A percentile compares a stretch with the other conserved stretches of the same genome.
phyloP scores from a whole-genome alignment of 1,284 basidiomycete genomes.

The Cutaneotrichosporon sp. region DNA sequence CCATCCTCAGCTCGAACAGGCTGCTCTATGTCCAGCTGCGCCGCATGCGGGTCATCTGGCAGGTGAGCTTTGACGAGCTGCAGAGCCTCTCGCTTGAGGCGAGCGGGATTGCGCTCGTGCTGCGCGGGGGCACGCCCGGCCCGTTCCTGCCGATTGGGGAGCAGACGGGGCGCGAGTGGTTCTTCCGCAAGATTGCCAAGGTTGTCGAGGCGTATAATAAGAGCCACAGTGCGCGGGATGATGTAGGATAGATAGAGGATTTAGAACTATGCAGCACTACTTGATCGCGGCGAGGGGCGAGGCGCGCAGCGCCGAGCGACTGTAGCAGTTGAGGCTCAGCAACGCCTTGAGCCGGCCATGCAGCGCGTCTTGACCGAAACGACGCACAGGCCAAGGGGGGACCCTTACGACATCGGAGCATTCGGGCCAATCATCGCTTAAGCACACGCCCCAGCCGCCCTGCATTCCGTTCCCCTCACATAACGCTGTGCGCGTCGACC shows the following conservation, averaged over 20 bases:
- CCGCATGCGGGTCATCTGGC: slow-evolving; percentile 86
- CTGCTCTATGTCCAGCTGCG: slow-evolving; percentile 85
- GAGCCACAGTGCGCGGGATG: slow-evolving; percentile 37
- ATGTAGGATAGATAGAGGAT: slow-evolving; percentile 12
- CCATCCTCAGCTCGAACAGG: slow-evolving; percentile 75
- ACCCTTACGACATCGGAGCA: too few species aligned
- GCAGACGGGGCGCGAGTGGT: slow-evolving; percentile 59
- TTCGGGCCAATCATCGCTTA: too few species aligned
- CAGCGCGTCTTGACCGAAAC: too few species aligned
- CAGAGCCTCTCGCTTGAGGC: slow-evolving; percentile 86
- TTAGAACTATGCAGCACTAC: not conserved
- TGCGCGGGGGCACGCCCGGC: slow-evolving; percentile 58
- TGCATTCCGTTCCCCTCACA: too few species aligned
- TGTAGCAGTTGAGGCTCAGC: too few species aligned
- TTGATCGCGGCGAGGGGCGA: not conserved
- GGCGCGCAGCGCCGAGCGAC: not conserved
- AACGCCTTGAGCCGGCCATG: too few species aligned
- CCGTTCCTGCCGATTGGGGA: slow-evolving; percentile 61
- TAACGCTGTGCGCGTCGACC: too few species aligned
- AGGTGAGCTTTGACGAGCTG: slow-evolving; percentile 82
- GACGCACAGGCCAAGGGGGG: too few species aligned
- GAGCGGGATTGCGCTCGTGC: slow-evolving; percentile 81
- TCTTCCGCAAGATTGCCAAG: slow-evolving; percentile 60
- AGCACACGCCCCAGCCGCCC: too few species aligned
- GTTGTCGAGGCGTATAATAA: slow-evolving; percentile 49